Evolutionary conservation across 2,329 filamentous ascomycete species (phyloP), one percentile per base, ranked within the genome.

Genomic region (Arthrobotrys pseudoclavata): DNA sequence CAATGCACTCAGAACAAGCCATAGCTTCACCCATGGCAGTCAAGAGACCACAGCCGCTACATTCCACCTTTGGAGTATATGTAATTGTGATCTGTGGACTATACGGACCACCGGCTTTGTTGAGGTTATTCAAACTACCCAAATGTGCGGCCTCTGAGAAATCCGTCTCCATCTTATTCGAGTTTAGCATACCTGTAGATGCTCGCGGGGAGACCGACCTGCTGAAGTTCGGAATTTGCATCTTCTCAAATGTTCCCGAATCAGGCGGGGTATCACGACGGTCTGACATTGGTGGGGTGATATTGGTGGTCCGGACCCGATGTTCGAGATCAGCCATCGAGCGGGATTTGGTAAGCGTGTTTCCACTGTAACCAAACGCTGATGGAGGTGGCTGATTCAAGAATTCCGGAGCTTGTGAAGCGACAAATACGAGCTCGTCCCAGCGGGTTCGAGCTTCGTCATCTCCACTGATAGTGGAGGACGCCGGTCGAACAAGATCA

Each of bases 191-290:
- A 37, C 74, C 74, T 18, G 74, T 77, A 26, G 74, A 77, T 9
- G 74, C 74, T 37, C 74, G 61, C 7, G 74, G 74, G n/a, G 74
- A 77, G 6, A 77, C 74, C 13, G 74, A 77, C 45, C 74, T 67
- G 37, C 74, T 77, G 40, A 77, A 77, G 15, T 68, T 77, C 67
- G 74, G 74, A 34, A 77, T 77, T 77, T 77, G 74, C 74, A 77
- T 77, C 63, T 77, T 77, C 67, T 77, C 74, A 77, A 77, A 77
- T 77, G 74, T 77, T 77, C 74, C 74, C 61, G 74, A 77, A 60
- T 77, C 74, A 47, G 74, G 74, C 53, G 74, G 74, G 13, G 74
- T 77, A 53, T 77, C 74, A 53, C 74, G 66, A 12, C 74, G 67
- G 61, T 77, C 74, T 9, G 74, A 77, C 67, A 77, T 77, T 48